Conservation (phyloP, 2,329 filamentous ascomycete genomes). For the Rhytidhysteron rufulum region DNA sequence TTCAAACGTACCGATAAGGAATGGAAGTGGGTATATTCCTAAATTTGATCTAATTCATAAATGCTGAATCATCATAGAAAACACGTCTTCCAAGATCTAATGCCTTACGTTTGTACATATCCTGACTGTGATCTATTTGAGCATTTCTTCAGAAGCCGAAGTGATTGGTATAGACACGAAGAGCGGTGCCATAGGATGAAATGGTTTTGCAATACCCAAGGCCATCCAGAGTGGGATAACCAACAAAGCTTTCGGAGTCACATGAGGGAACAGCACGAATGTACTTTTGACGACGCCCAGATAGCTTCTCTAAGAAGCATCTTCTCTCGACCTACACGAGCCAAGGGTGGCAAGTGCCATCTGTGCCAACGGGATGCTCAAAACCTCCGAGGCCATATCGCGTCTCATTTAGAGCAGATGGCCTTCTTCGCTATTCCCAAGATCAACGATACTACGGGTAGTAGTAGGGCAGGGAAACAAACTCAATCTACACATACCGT, state of each 20-base stretch:
- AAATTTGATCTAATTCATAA: background rate
- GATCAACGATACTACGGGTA: background rate
- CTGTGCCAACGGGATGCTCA: constrained; percentile 5
- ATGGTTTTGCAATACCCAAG: constrained; percentile 7
- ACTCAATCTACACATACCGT: background rate
- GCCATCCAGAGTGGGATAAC: constrained; percentile 2
- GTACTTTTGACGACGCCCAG: background rate
- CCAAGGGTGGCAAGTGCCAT: constrained; percentile 4
- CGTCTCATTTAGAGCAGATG: constrained; percentile 10
- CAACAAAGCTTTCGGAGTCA: constrained; percentile 4
- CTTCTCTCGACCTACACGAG: constrained; percentile 2
- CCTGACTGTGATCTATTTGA: constrained; percentile 5
- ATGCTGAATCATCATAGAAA: background rate
- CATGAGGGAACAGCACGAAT: constrained; percentile 5
- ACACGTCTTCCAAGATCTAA: constrained; percentile 9
- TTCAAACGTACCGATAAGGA: constrained; percentile 1
- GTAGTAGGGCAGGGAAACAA: background rate
- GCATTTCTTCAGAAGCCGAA: constrained; percentile 5
- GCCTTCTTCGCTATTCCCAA: constrained; percentile 9
- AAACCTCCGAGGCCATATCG: constrained; percentile 7
- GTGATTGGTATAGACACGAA: constrained; percentile 10
- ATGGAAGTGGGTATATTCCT: constrained; percentile 7
- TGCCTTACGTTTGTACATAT: constrained; percentile 11
- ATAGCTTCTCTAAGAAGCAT: background rate
- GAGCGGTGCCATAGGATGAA: constrained; percentile 5